Evolutionary conservation across 306 rosid genomes (phyloP), one percentile per base, ranked within the genome.

Genomic region (Lathyrus oleraceus): DNA sequence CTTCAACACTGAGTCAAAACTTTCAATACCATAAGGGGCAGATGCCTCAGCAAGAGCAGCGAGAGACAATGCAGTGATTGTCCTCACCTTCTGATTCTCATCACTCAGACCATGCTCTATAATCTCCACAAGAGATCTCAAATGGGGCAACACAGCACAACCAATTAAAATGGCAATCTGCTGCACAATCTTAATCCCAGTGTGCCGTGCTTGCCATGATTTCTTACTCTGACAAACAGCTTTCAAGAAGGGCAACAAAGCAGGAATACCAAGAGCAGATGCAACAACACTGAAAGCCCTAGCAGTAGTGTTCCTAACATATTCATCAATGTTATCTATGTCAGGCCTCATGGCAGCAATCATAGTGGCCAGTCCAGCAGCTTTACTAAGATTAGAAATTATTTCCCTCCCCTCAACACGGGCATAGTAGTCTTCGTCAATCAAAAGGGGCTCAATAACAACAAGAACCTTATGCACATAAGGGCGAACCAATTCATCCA

Each of bases 21-120:
- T 93, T 73, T 90, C 98, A 69, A 93, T 93, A 76, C 98, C 98
- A 44, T 93, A 90, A 8, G 98, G 98, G 28, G 98, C 96, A 51
- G 98, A 88, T 52, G 98, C 98, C 83, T 93, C 98, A 2, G 96
- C 98, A 70, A 93, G 96, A 5, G 98, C 96, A 49, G 98, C 96
- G 58, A 93, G 93, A 42, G 96, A 93, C 81, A 93, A 73, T 1
- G 96, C 96, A 69, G 98, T 93, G 65, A 90, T 93, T 0, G 98
- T 93, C 65, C 96, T 81, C 88, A 93, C 98, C 79, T 90, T 93
- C 82, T 93, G 98, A 72, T 93, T 93, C 87, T 90, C 96, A 72
- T 93, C 96, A 67, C 87, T 90, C 67, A 90, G 68, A 67, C 98
- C 98, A 52, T 93, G 91, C 79, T 93, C 96, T 38, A 90, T 88